Base-by-base conservation (phyloP, 306 rosid species). In the Myrica gale region DNA sequence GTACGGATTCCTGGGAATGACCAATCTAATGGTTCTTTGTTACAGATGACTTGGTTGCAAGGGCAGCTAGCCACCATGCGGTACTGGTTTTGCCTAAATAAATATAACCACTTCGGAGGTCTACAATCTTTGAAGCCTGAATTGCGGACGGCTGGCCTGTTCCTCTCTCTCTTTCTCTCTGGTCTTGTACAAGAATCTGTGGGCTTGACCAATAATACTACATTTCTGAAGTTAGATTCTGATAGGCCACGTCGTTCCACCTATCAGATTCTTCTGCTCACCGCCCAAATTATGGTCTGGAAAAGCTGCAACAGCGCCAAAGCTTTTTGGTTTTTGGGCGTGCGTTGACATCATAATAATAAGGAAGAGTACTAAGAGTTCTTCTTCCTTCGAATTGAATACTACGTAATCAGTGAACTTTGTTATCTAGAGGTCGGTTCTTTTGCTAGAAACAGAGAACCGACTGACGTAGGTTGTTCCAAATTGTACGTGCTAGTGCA, bases 401-500 rank as follows among this genome's bases (percentile, higher is more conserved):
- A 56, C 3, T n/a, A 5, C 41, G 5, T 57, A 23, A 57, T 11
- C 5, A 26, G 65, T 19, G 4, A 10, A 23, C 58, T n/a, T 43
- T 42, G 69, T 42, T 66, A n/a, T 58, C 41, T 0, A 72, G 20
- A 62, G 58, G 54, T 53, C 15, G 44, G 44, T 32, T 57, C 26
- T 70, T 26, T 70, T n/a, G 20, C 41, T 39, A 16, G 2, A 17
- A 41, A 52, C n/a, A 52, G 44, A n/a, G n/a, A n/a, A n/a, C n/a
- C n/a, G n/a, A 10, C 4, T 32, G 37, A 32, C 37, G 37, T 32
- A 32, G 19, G 17, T 7, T 66, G 50, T 39, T 66, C 70, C 70
- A 8, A 16, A 26, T 5, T 71, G 86, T 83, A 83, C 87, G 26
- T 79, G 68, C 21, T 58, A 75, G 85, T 83, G 85, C 87, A 72